Evolutionary conservation across 768 basidiomycete species (phyloP).

Genomic region (Porpolomopsis calyptriformis): DNA sequence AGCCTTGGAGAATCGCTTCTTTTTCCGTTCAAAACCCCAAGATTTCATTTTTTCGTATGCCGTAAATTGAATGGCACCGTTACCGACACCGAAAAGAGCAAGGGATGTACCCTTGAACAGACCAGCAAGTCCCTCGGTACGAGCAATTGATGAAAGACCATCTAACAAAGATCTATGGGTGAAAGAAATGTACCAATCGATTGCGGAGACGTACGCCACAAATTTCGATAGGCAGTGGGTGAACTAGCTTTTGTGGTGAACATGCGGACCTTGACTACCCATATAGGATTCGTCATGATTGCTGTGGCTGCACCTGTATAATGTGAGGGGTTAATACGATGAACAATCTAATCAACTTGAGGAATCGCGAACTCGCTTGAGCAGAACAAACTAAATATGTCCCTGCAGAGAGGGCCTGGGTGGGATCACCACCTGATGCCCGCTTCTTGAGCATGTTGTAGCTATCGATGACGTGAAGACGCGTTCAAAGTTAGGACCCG

Average conservation of each 20-base stretch:
- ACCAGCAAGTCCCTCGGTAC: constrained; percentile 65
- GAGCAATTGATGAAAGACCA: constrained; percentile 62
- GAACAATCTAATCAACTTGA: constrained; percentile 9
- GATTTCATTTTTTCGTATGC: constrained; percentile 92
- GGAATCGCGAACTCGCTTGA: constrained; percentile 77
- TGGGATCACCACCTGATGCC: constrained; percentile 57
- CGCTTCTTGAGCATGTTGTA: constrained; percentile 90
- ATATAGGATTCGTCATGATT: constrained; percentile 91
- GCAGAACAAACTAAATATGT: constrained; percentile 85
- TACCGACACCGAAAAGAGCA: constrained; percentile 86
- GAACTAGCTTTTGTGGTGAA: constrained; percentile 69
- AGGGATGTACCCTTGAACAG: constrained; percentile 82
- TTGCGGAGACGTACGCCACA: constrained; percentile 49
- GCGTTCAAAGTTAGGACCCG: constrained; percentile 3
- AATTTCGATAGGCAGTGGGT: constrained; percentile 64
- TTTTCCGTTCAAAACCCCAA: constrained; percentile 76
- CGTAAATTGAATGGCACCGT: constrained; percentile 93
- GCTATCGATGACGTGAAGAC: constrained; percentile 30
- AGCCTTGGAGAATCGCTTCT: constrained; percentile 44
- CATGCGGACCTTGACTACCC: constrained; percentile 97
- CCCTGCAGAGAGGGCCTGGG: constrained; percentile 57
- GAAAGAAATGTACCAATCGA: neutral
- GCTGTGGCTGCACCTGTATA: constrained; percentile 81
- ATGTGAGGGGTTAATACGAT: constrained; percentile 10
- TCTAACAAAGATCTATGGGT: constrained; percentile 24